Base-by-base conservation (phyloP, 257 asterid genomes). In the Jacaranda mimosifolia region DNA sequence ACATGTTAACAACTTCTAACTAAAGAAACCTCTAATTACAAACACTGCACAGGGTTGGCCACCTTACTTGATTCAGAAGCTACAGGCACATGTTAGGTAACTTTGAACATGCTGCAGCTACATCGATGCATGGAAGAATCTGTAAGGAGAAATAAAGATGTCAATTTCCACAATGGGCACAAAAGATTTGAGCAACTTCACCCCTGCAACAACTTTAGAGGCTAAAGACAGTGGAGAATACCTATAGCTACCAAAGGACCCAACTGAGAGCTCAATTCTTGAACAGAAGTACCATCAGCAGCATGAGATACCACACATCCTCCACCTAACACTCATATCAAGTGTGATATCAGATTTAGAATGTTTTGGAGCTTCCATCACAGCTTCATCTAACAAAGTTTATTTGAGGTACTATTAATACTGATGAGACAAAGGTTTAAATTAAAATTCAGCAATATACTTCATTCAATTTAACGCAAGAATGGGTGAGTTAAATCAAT, bases 231-330 rank as follows among this genome's bases (percentile, higher is more conserved):
- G 73, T 56, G 75, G 69, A 76, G 79, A 71, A 80, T 80, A 81
- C 96, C 74, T 87, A 93, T 98, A 70, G 97, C 96, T 71, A 96
- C 93, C 88, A 93, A 87, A 85, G 97, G 90, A 60, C 98, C 98
- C 89, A 95, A 85, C 83, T 93, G 97, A 76, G 96, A 86, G 76
- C 89, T 89, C 87, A 91, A 77, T 60, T 93, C 94, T 72, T 91
- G 98, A 82, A 83, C 86, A 72, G 93, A 87, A 79, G 86, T 82
- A 70, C 89, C 93, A 79, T 91, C 99, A 79, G 91, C 97, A 85
- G 98, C 97, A 51, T 94, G 94, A 40, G 95, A 87, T 66, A 90
- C 94, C 60, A 91, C 60, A 91, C 96, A 83, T 91, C 91, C 80
- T 93, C 98, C 87, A 91, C 95, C 99, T 95, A 64, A 80, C 57